Evolutionary conservation across 23 red algal genomes (phyloP).

Genomic region (Gracilariopsis chorda): DNA sequence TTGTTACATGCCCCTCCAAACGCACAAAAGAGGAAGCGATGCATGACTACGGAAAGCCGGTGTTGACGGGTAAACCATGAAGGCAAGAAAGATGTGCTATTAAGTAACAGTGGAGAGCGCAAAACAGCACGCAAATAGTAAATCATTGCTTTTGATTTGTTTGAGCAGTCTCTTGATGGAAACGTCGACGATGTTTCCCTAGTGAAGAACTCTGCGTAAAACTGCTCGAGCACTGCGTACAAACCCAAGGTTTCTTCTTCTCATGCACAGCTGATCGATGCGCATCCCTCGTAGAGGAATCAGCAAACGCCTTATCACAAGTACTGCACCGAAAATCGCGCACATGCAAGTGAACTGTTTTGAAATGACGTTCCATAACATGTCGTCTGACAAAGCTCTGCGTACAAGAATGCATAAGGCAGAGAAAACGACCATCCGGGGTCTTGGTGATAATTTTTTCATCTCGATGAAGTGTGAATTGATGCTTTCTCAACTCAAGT

Average conservation of each 20-base stretch:
- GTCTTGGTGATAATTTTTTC: constrained; percentile 23
- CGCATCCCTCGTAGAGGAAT: constrained; percentile 42
- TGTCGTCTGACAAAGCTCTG: constrained; percentile 58
- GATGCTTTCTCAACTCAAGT: constrained; percentile 44
- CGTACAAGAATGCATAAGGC: constrained; percentile 53
- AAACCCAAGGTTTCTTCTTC: constrained; percentile 58
- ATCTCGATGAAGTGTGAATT: constrained; percentile 31
- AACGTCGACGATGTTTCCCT: constrained; percentile 46
- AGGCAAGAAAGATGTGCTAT: too few relatives aligned
- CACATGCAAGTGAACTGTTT: constrained; percentile 54
- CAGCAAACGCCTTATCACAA: constrained; percentile 49
- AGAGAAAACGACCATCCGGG: constrained; percentile 39
- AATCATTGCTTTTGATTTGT: not conserved
- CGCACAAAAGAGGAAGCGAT: too few relatives aligned
- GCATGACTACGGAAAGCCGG: too few relatives aligned
- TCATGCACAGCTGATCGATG: constrained; percentile 60
- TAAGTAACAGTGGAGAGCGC: not conserved
- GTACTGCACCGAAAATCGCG: constrained; percentile 32
- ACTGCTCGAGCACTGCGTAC: constrained; percentile 46
- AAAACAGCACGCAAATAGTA: not conserved
- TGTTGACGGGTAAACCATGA: too few relatives aligned
- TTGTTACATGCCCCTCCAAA: too few relatives aligned
- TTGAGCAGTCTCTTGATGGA: constrained; percentile 32
- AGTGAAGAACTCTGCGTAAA: constrained; percentile 66
- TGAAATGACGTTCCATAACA: constrained; percentile 67